Conservation (phyloP, 208 protist species). For the Leishmania tarentolae region DNA sequence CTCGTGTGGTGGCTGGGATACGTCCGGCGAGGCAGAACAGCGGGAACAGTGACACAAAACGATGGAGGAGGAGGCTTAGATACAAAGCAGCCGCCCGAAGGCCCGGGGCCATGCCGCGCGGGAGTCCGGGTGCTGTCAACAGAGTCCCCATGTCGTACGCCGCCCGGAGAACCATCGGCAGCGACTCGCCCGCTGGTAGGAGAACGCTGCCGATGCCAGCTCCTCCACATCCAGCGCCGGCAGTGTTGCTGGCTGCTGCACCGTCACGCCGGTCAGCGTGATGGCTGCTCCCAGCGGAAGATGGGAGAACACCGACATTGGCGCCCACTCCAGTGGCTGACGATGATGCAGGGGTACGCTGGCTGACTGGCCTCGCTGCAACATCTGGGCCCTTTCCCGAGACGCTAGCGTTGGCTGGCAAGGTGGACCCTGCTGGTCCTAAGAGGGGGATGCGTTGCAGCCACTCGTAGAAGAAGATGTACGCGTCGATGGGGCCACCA, state of each 20-base stretch:
- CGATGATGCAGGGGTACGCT: background rate
- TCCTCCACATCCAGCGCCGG: background rate
- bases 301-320: background rate
- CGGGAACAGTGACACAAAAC: constrained; percentile 71
- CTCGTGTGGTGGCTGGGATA: background rate
- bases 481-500: constrained; percentile 43
- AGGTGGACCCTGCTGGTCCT: constrained; percentile 5
- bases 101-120: constrained; percentile 23
- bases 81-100: constrained; percentile 61
- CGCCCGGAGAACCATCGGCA: constrained; percentile 67
- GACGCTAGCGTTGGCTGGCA: background rate
- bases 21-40: constrained; percentile 49
- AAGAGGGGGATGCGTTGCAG: constrained; percentile 41
- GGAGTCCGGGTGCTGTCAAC: constrained; percentile 46
- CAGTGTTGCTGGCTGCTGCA: background rate
- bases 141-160: constrained; percentile 63
- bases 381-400: background rate
- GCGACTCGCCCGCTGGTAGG: constrained; percentile 49
- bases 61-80: constrained; percentile 69
- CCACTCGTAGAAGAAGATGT: constrained; percentile 75
- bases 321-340: background rate
- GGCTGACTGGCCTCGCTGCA: background rate
- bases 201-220: constrained; percentile 15
- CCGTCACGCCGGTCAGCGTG: background rate
- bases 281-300: background rate